phyloP scores from a whole-genome alignment of 73 alveolate genomes.

The Blepharisma stoltei region DNA sequence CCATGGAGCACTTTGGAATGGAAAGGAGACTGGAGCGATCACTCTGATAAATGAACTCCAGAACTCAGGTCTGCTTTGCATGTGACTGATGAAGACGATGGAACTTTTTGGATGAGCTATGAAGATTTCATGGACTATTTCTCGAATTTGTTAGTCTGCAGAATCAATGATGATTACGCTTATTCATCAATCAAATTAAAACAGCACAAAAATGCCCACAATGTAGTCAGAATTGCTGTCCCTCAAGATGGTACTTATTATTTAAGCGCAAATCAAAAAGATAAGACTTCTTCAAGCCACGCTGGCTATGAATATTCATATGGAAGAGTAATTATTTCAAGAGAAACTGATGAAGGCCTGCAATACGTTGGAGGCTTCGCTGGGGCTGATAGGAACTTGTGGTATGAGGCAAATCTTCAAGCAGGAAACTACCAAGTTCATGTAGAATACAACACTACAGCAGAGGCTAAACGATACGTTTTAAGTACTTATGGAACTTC shows the following conservation, averaged over 20 bases:
- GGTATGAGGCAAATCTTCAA: slow-evolving; percentile 60
- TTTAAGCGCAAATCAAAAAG: slow-evolving; percentile 39
- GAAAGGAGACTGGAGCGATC: slow-evolving; percentile 96
- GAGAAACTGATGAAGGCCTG: slow-evolving; percentile 45
- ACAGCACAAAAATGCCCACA: slow-evolving; percentile 48
- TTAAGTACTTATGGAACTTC: slow-evolving; percentile 1
- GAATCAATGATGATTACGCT: slow-evolving; percentile 44
- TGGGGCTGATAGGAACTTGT: slow-evolving; percentile 86
- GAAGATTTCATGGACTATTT: slow-evolving; percentile 78
- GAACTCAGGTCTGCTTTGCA: slow-evolving; percentile 70
- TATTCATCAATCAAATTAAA: slow-evolving; percentile 54
- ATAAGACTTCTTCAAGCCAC: slow-evolving; percentile 58
- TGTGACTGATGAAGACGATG: slow-evolving; percentile 72
- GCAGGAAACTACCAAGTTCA: slow-evolving; percentile 85
- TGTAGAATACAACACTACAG: slow-evolving; percentile 73
- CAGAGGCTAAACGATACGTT: slow-evolving; percentile 38
- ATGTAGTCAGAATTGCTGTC: slow-evolving; percentile 51
- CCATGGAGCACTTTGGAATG: slow-evolving; percentile 95
- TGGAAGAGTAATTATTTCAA: slow-evolving; percentile 41
- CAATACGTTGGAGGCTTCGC: slow-evolving; percentile 73
- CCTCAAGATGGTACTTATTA: slow-evolving; percentile 32
- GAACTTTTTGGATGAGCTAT: slow-evolving; percentile 86
- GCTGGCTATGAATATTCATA: slow-evolving; percentile 67
- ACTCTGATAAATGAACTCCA: slow-evolving; percentile 84
- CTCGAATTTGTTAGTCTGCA: slow-evolving; percentile 63